Base-by-base conservation (phyloP, 177 flowering plant species). In the Vitis hybrid region DNA sequence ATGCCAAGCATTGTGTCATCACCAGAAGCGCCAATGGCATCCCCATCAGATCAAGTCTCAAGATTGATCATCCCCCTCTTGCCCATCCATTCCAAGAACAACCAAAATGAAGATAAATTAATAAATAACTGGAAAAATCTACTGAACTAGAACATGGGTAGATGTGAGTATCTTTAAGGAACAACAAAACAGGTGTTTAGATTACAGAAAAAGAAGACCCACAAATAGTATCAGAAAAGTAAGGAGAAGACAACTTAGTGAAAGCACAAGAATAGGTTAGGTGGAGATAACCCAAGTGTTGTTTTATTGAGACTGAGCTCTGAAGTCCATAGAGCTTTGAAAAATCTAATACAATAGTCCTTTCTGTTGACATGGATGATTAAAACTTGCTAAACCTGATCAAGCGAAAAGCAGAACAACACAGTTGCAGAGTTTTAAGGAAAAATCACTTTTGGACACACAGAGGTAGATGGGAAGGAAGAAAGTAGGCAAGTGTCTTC, bases 21-120 rank as follows among this genome's bases (percentile, higher is more conserved):
- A 79, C 15, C 70, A 80, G 23, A 15, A 80, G 19, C 70, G 73
- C 60, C 71, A 74, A 12, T 57, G 14, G 70, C 76, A 74, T 55
- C 73, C 73, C 84, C 90, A 89, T 85, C 66, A 62, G 74, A 65
- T 64, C 67, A 71, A 65, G 56, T 66, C 67, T 61, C 66, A 69
- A 66, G 72, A 74, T 71, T 70, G 39, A 59, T 51, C 71, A 75
- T 72, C 45, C 45, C 45, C 45, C 67, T 72, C 70, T 54, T 66
- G 66, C 67, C 61, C 70, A 75, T 2, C 57, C 72, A 70, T 51
- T 34, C 52, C 23, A 65, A 23, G 11, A 51, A 69, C 26, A 71
- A 64, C 17, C 39, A 17, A 54, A 19, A 68, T 26, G 23, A 58
- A 65, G 57, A 64, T 45, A 54, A 64, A 50, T 70, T 18, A 9